These are phyloP conservation scores for Myochromella boudieri DNA, from an alignment of 768 basidiomycete species.

Conservation along the genomic window DNA sequence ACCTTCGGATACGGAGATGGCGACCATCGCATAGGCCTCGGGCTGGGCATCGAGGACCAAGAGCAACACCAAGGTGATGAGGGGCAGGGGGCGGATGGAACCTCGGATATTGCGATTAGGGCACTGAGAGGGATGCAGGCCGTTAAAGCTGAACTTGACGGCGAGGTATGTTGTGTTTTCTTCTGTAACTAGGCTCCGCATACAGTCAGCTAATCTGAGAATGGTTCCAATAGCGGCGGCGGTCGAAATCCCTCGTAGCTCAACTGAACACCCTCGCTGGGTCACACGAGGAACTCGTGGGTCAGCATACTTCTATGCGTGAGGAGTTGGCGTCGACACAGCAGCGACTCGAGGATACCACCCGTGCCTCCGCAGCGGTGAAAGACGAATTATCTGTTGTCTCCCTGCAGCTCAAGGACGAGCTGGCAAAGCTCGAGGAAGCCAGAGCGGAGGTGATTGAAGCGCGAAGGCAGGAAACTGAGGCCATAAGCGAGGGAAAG, in stretches of 20 bases:
- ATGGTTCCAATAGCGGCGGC: not conserved
- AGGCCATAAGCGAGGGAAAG: not conserved
- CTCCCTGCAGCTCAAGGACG: not conserved
- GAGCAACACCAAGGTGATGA: not conserved
- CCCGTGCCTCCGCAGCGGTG: not conserved
- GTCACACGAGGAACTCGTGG: not conserved
- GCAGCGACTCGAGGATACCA: not conserved
- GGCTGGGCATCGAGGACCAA: too few relatives aligned
- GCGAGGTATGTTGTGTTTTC: constrained; percentile 10
- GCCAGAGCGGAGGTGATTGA: not conserved
- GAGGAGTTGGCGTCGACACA: not conserved
- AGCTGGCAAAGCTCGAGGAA: not conserved
- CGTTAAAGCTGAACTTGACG: constrained; percentile 12
- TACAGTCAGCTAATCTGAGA: constrained; percentile 1
- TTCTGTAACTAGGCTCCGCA: not conserved
- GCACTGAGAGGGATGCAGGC: constrained; percentile 12
- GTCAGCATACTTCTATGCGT: not conserved
- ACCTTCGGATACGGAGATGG: too few relatives aligned
- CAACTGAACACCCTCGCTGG: not conserved
- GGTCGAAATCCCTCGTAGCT: not conserved
- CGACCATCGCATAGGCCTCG: too few relatives aligned
- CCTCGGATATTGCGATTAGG: constrained; percentile 15
- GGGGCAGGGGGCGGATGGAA: constrained; percentile 1
- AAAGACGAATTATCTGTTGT: not conserved
- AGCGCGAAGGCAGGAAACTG: not conserved